A percentile compares a stretch with the other conserved stretches of the same genome.
Evolutionary conservation across 2,329 filamentous ascomycete species (phyloP).

Genomic region (Ilyonectria sp.): DNA sequence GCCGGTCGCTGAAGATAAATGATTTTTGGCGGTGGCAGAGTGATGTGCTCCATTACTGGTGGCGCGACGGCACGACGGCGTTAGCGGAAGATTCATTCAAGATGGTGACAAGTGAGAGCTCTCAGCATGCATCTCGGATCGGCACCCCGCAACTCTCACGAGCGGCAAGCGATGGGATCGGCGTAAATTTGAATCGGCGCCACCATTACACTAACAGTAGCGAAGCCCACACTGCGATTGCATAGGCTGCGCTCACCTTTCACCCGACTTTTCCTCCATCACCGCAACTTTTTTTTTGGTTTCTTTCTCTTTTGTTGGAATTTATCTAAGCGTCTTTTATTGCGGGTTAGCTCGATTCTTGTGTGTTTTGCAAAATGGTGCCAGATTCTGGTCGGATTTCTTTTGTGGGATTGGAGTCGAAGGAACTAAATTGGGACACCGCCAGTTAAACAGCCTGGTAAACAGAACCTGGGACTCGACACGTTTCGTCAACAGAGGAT

Average conservation of each 20-base stretch:
- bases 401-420: conserved; percentile 17
- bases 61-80: conserved; percentile 48
- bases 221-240: conserved; percentile 32
- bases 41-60: conserved; percentile 58
- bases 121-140: conserved; percentile 44
- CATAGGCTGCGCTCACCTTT: conserved; percentile 1
- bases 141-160: conserved; percentile 48
- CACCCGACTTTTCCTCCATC: not conserved
- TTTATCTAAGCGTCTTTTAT: not conserved
- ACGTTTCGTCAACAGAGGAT: conserved; percentile 8
- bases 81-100: conserved; percentile 32
- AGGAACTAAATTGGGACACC: conserved; percentile 23
- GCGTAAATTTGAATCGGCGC: conserved; percentile 15
- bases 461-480: conserved; percentile 28
- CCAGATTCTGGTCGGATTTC: conserved; percentile 2
- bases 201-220: conserved; percentile 27
- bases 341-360: conserved; percentile 7
- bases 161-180: conserved; percentile 47
- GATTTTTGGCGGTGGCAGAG: conserved; percentile 55
- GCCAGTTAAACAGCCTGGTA: conserved; percentile 29
- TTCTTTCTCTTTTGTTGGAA: not conserved
- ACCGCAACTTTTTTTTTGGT: not conserved
- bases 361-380: not conserved
- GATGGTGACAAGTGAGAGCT: conserved; percentile 42
- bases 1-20: conserved; percentile 50